These are phyloP conservation scores for Lentinula boryana DNA, from an alignment of 768 basidiomycete species.

Conservation along the genomic window DNA sequence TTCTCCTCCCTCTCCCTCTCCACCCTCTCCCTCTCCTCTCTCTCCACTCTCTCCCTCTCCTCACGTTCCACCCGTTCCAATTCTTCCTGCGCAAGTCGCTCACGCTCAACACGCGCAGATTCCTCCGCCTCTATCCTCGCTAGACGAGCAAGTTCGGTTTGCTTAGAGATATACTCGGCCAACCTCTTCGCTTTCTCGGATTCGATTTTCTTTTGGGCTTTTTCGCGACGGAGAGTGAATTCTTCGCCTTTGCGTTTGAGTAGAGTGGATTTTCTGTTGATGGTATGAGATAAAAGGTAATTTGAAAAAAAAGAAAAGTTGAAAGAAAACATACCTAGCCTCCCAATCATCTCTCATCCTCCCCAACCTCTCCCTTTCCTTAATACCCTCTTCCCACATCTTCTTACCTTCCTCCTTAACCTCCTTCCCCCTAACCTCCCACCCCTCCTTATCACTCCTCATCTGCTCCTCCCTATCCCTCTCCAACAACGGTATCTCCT, in stretches of 20 bases:
- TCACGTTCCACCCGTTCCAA: background rate
- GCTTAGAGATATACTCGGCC: constrained; percentile 46
- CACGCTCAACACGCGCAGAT: constrained; percentile 23
- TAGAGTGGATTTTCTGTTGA: background rate
- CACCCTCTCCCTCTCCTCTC: background rate
- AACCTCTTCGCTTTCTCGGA: constrained; percentile 79
- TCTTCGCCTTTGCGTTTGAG: constrained; percentile 53
- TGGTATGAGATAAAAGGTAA: no score
- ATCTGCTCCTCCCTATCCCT: constrained; percentile 89
- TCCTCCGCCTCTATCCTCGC: constrained; percentile 43
- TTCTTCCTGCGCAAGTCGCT: constrained; percentile 10
- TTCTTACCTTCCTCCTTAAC: constrained; percentile 49
- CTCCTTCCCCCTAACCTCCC: constrained; percentile 52
- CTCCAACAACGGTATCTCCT: constrained; percentile 79
- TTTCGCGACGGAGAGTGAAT: constrained; percentile 51
- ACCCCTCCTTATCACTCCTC: constrained; percentile 62
- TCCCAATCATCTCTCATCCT: constrained; percentile 72
- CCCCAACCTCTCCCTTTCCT: constrained; percentile 67
- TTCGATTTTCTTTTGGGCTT: constrained; percentile 63
- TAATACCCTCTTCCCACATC: constrained; percentile 61
- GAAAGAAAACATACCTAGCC: constrained; percentile 42
- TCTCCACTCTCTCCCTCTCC: background rate
- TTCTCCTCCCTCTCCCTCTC: background rate
- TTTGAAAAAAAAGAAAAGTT: constrained; percentile 15
- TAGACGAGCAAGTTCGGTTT: constrained; percentile 55